Evolutionary conservation across 2,329 filamentous ascomycete genomes (phyloP), one percentile per base, ranked within the genome.

Genomic region (Cordyceps militaris): DNA sequence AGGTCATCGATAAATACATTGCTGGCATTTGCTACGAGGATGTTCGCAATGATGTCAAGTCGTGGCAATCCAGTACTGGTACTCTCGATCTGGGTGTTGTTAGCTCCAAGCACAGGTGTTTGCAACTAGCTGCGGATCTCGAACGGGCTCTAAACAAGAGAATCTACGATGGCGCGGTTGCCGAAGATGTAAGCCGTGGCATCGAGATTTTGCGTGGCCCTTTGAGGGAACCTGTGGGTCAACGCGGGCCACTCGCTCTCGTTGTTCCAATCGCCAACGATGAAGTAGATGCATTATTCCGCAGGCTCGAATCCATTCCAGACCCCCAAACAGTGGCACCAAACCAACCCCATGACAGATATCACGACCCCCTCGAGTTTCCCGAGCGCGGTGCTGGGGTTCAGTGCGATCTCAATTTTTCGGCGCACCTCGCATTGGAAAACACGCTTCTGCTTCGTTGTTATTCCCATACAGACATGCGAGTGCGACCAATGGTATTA

Each of bases 381-480:
- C 88, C 89, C 6, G 89, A 89, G 66, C 76, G 77, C 9, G 86
- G 86, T 4, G 82, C 87, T 28, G 91, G 91, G n/a, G 88, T 93
- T 14, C 89, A 92, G 68, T 94, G 89, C 68, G 91, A 96, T 67
- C 90, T 97, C 76, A 96, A 96, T 70, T 96, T 96, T 68, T 88
- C 88, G 1, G 91, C 91, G 19, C 84, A 89, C 46, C 81, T 96
- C 3, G 91, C 87, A 1, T 77, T 96, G 3, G 87, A 94, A 63
- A 96, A 96, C 69, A 95, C 91, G 0, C 75, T 83, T 34, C 82
- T 97, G 40, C 80, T 97, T 30, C 84, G 88, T 40, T 93, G 89
- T 70, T 97, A 97, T 72, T 87, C 88, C 2, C 81, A 83, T 57
- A 89, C 87, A 21, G 92, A 97, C 67, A 74, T 82, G 4, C 85